phyloP scores from a whole-genome alignment of 768 basidiomycete genomes.

The Phlegmacium glaucopus region DNA sequence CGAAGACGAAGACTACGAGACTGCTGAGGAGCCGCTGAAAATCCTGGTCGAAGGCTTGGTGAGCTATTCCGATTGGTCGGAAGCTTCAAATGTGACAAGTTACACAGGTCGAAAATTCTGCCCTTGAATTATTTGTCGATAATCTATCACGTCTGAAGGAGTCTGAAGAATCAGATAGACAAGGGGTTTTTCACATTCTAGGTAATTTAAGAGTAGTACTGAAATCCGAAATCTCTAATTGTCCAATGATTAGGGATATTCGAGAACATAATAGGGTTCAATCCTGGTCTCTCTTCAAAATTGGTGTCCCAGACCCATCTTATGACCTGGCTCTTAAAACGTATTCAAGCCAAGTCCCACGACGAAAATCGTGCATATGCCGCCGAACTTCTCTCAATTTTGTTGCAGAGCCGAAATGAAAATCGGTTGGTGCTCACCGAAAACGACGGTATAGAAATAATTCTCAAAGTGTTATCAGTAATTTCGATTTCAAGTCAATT shows the following conservation, averaged over 20 bases:
- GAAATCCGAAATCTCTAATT: neutral
- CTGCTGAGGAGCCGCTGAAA: slow-evolving; percentile 65
- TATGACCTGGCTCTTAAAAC: slow-evolving; percentile 73
- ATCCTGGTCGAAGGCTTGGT: slow-evolving; percentile 76
- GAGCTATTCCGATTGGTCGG: slow-evolving; percentile 24
- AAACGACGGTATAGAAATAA: slow-evolving; percentile 72
- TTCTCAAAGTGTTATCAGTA: slow-evolving; percentile 80
- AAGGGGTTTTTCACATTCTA: slow-evolving; percentile 92
- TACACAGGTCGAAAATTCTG: slow-evolving; percentile 77
- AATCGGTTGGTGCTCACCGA: slow-evolving; percentile 71
- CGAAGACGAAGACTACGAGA: slow-evolving; percentile 56
- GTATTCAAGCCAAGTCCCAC: slow-evolving; percentile 68
- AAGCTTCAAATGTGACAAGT: slow-evolving; percentile 4
- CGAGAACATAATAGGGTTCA: slow-evolving; percentile 88
- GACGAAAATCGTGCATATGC: slow-evolving; percentile 94
- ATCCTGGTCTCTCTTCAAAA: slow-evolving; percentile 66
- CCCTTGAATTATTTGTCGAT: slow-evolving; percentile 85
- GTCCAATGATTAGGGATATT: slow-evolving; percentile 62
- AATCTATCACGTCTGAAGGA: slow-evolving; percentile 90
- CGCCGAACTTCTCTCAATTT: slow-evolving; percentile 88
- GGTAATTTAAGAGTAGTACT: slow-evolving; percentile 36
- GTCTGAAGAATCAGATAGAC: slow-evolving; percentile 82
- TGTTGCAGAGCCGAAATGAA: slow-evolving; percentile 69
- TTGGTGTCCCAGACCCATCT: slow-evolving; percentile 76
- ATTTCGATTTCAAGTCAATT: slow-evolving; percentile 22